Evolutionary conservation across 2,329 filamentous ascomycete species (phyloP).

Genomic region (Aspergillus fischeri): DNA sequence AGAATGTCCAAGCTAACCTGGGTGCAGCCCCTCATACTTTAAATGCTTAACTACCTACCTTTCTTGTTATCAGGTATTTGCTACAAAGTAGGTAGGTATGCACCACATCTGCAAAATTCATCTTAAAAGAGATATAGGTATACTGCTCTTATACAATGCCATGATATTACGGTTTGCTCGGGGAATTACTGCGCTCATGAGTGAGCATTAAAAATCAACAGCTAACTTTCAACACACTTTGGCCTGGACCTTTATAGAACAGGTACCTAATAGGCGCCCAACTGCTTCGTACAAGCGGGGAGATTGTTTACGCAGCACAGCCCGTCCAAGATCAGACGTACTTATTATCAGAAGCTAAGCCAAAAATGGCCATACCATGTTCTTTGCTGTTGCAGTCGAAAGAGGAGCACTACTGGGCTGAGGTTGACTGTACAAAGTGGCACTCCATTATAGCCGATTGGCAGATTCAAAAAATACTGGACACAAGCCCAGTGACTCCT

Average conservation of each 20-base stretch:
- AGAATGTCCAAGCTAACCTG: not conserved
- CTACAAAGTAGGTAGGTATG: not conserved
- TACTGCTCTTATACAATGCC: not conserved
- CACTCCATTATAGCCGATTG: not conserved
- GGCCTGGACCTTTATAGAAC: no score
- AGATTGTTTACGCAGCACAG: not conserved
- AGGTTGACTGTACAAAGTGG: not conserved
- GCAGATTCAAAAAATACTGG: not conserved
- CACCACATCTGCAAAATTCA: not conserved
- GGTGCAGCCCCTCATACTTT: not conserved
- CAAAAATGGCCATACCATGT: not conserved
- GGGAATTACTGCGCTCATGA: not conserved
- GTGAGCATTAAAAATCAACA: not conserved
- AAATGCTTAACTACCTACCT: not conserved
- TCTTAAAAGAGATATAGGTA: not conserved
- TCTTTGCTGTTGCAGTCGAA: not conserved
- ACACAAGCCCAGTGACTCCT: not conserved
- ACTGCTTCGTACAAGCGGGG: not conserved
- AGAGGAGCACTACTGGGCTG: not conserved
- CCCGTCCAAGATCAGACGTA: not conserved
- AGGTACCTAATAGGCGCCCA: no score
- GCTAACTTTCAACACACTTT: not conserved
- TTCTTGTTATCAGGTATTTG: not conserved
- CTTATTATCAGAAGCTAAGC: not conserved
- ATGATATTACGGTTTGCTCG: not conserved